Evolutionary conservation across 257 asterid species (phyloP).

Genomic region (Henckelia pumila): DNA sequence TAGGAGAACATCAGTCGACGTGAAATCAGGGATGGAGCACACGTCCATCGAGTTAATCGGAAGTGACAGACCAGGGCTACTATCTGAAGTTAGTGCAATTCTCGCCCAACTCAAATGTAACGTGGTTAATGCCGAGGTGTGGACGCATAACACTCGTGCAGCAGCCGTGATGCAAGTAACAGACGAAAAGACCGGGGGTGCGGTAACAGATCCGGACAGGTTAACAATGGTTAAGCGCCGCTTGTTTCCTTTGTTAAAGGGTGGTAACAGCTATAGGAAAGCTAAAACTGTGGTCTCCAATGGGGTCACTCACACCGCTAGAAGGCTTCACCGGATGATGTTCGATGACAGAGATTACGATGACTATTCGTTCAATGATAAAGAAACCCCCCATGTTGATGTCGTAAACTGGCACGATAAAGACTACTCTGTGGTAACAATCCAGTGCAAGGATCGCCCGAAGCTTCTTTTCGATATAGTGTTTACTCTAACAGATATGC

Average conservation of each 20-base stretch:
- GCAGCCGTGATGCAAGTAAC: slow-evolving; percentile 95
- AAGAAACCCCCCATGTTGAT: slow-evolving; percentile 69
- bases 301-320: slow-evolving; percentile 65
- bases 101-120: slow-evolving; percentile 86
- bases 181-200: slow-evolving; percentile 62
- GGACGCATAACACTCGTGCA: slow-evolving; percentile 98
- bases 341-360: slow-evolving; percentile 85
- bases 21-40: slow-evolving; percentile 63
- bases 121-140: slow-evolving; percentile 89
- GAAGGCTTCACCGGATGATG: slow-evolving; percentile 97
- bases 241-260: slow-evolving; percentile 71
- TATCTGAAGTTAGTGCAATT: slow-evolving; percentile 97
- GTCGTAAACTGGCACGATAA: slow-evolving; percentile 90
- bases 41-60: slow-evolving; percentile 89
- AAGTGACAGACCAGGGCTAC: slow-evolving; percentile 87
- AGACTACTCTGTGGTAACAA: slow-evolving; percentile 84
- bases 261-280: slow-evolving; percentile 68
- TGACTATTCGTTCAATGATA: slow-evolving; percentile 38
- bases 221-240: slow-evolving; percentile 61
- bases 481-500: slow-evolving; percentile 94
- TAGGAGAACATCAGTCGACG: slow-evolving; percentile 84
- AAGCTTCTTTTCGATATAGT: slow-evolving; percentile 83
- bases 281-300: slow-evolving; percentile 77
- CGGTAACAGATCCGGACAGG: slow-evolving; percentile 60
- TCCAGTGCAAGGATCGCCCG: slow-evolving; percentile 88